Evolutionary conservation across 2,329 filamentous ascomycete genomes (phyloP).

Genomic region (Stachybotrys elegans): DNA sequence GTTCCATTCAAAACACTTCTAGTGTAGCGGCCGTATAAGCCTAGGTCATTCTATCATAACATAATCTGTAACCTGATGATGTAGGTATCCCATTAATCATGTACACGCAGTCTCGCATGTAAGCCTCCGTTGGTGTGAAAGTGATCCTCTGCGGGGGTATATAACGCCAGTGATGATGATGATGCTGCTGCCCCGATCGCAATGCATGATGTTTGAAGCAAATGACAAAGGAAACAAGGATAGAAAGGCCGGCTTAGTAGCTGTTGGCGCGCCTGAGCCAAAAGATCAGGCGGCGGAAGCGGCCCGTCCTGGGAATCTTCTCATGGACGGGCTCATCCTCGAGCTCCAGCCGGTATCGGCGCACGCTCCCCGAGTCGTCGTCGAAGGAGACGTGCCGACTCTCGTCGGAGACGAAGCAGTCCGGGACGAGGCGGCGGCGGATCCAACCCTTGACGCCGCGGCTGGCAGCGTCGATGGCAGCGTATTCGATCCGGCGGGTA

Average conservation of each 20-base stretch:
- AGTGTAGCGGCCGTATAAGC: no score
- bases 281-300: slow-evolving; percentile 22
- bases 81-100: no score
- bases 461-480: slow-evolving; percentile 59
- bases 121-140: no score
- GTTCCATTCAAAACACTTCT: no score
- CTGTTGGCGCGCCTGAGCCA: slow-evolving; percentile 22
- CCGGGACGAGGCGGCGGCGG: slow-evolving; percentile 51
- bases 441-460: slow-evolving; percentile 57
- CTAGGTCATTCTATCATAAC: no score
- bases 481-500: slow-evolving; percentile 59
- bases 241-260: slow-evolving; percentile 3
- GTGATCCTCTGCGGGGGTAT: no score
- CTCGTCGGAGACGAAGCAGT: slow-evolving; percentile 51
- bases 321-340: slow-evolving; percentile 33
- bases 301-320: slow-evolving; percentile 6
- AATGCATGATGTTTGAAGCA: slow-evolving; percentile 11
- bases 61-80: no score
- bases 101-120: no score
- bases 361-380: slow-evolving; percentile 58
- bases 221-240: slow-evolving; percentile 7
- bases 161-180: slow-evolving; percentile 28
- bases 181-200: slow-evolving; percentile 13
- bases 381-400: slow-evolving; percentile 51
- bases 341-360: slow-evolving; percentile 56